phyloP scores from a whole-genome alignment of 2,329 filamentous ascomycete species.

The Colletotrichum filicis region DNA sequence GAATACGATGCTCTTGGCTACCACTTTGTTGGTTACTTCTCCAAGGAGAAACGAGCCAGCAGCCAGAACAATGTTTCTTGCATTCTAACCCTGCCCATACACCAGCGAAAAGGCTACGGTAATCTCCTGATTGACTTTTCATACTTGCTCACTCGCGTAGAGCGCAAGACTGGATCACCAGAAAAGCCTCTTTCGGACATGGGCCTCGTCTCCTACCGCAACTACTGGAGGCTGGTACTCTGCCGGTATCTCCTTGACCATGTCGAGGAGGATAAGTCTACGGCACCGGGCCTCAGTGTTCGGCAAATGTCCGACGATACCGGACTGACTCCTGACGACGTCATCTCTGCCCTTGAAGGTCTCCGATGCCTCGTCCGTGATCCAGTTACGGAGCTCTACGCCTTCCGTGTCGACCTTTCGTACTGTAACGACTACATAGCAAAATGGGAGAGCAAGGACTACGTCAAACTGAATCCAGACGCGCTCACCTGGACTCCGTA shows the following conservation, averaged over 20 bases:
- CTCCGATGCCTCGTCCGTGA: slow-evolving; percentile 90
- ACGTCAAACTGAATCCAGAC: slow-evolving; percentile 84
- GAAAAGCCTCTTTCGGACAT: slow-evolving; percentile 98
- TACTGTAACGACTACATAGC: slow-evolving; percentile 90
- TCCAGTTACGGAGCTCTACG: slow-evolving; percentile 88
- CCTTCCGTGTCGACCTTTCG: slow-evolving; percentile 84
- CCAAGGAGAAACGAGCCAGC: slow-evolving; percentile 95
- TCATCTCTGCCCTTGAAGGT: slow-evolving; percentile 92
- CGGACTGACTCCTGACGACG: slow-evolving; percentile 95
- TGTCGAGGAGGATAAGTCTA: slow-evolving; percentile 49
- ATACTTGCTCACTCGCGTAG: slow-evolving; percentile 92
- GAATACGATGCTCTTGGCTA: slow-evolving; percentile 93
- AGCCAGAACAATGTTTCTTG: slow-evolving; percentile 98
- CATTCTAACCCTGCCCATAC: slow-evolving; percentile 94
- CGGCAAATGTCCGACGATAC: slow-evolving; percentile 85
- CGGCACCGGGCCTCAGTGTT: slow-evolving; percentile 63
- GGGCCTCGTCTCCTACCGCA: slow-evolving; percentile 95
- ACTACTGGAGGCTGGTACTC: slow-evolving; percentile 93
- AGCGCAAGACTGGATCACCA: slow-evolving; percentile 93
- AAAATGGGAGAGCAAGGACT: slow-evolving; percentile 90
- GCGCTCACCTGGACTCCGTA: slow-evolving; percentile 95
- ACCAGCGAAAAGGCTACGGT: slow-evolving; percentile 96
- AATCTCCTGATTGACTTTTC: slow-evolving; percentile 98
- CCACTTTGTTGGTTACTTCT: slow-evolving; percentile 99
- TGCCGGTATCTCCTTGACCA: slow-evolving; percentile 82